Base-by-base conservation (phyloP, 2,329 filamentous ascomycete species). In the Rhinocladiella similis region DNA sequence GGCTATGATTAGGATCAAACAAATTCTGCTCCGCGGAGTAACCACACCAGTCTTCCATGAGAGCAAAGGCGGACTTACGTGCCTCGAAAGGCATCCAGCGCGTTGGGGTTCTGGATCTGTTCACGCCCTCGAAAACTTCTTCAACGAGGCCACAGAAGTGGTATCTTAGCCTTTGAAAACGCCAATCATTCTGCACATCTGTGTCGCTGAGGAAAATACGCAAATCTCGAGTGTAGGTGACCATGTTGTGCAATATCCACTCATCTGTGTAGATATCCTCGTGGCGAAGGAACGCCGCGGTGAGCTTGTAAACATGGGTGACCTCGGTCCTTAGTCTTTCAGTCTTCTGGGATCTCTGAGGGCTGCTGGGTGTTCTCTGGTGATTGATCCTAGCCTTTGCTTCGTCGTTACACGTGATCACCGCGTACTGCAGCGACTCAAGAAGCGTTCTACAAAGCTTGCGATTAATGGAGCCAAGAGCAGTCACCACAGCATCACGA, bases 31-130 rank as follows among this genome's bases (percentile, higher is more conserved):
- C 96, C 0, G 92, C 91, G 6, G 92, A 96, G 70, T 95, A 97
- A 2, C 94, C 94, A 70, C 94, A 99, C 95, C 95, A 99, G 63
- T 97, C 93, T 73, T 99, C 94, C 92, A 99, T 97, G 47, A 99
- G 77, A 0, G 92, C 87, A 69, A 99, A 99, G 0, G 93, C 89
- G 4, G 94, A 97, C 70, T 97, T 96, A 39, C 95, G 83, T 12
- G 92, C 90, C 70, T 99, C 94, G 68, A 99, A 99, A 0, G 94
- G 92, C 84, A 99, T 94, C 93, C 94, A 99, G 29, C 91, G 83
- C 3, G 90, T 87, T 1, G 91, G 89, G 58, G 97, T 90, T 59
- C 86, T 86, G 0, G 91, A 91, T 50, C 87, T 83, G 65, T 93
- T 94, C 65, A 97, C 91, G 5, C 90, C 91, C 65, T 96, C 90